A percentile compares a stretch with the other conserved stretches of the same genome.
Conservation (phyloP, 345 rosid species). For the Salix udensis region DNA sequence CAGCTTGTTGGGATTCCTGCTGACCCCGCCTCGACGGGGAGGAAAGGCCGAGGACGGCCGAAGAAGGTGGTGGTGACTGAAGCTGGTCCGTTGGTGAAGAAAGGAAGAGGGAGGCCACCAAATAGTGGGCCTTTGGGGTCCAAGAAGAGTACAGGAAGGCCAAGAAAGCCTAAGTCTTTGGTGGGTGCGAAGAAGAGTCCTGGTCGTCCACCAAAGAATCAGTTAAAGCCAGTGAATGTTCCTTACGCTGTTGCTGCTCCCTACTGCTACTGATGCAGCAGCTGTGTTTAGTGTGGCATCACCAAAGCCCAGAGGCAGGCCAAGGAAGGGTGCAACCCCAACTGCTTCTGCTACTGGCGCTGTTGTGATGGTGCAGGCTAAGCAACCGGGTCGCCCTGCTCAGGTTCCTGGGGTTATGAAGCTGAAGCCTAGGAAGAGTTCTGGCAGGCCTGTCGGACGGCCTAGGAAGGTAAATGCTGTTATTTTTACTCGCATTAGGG, state of each 20-base stretch:
- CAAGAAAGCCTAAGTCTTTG: constrained; percentile 36
- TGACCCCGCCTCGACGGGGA: neutral
- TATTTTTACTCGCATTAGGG: neutral
- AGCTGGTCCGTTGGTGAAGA: constrained; percentile 12
- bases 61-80: constrained; percentile 26
- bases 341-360: constrained; percentile 8
- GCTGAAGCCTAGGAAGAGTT: constrained; percentile 27
- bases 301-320: constrained; percentile 54
- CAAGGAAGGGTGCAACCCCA: constrained; percentile 28
- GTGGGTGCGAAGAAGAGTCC: constrained; percentile 28
- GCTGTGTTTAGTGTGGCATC: neutral
- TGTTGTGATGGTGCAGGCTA: constrained; percentile 17
- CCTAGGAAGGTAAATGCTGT: constrained; percentile 54
- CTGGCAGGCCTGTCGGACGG: constrained; percentile 56
- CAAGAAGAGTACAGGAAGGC: constrained; percentile 36
- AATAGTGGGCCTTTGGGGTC: constrained; percentile 17
- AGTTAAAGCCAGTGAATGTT: constrained; percentile 23
- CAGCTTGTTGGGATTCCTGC: constrained; percentile 11
- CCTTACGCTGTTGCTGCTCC: constrained; percentile 17
- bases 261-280: neutral
- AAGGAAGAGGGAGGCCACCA: constrained; percentile 42
- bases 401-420: constrained; percentile 28
- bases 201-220: constrained; percentile 29
- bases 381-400: constrained; percentile 54
- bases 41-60: constrained; percentile 46